Evolutionary conservation across 345 rosid species (phyloP).

Genomic region (Eucalyptus cloeziana): DNA sequence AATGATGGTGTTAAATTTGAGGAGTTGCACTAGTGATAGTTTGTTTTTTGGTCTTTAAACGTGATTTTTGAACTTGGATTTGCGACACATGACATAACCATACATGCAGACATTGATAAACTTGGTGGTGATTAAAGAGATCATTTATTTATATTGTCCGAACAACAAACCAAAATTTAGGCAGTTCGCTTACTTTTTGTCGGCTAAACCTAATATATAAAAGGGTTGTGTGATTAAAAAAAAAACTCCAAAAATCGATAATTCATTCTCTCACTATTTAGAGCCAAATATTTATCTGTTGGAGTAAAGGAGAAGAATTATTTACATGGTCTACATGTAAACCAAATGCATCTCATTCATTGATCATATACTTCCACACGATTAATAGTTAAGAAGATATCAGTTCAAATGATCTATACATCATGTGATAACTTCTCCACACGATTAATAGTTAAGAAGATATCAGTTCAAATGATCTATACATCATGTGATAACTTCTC

Average conservation of each 20-base stretch:
- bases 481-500: background rate
- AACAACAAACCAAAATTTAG: background rate
- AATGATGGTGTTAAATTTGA: background rate
- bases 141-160: background rate
- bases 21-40: background rate
- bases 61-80: background rate
- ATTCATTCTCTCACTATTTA: background rate
- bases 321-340: background rate
- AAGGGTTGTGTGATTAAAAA: background rate
- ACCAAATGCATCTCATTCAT: background rate
- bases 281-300: background rate
- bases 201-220: background rate
- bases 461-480: background rate
- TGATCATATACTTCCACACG: background rate
- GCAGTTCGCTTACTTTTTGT: background rate
- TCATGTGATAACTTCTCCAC: background rate
- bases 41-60: background rate
- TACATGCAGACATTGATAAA: background rate
- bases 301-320: background rate
- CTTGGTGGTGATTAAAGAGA: background rate
- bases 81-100: background rate
- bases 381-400: background rate
- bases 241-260: background rate
- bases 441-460: background rate
- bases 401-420: background rate